Conservation (phyloP, 2,329 filamentous ascomycete species). For the Fusarium aywerte region DNA sequence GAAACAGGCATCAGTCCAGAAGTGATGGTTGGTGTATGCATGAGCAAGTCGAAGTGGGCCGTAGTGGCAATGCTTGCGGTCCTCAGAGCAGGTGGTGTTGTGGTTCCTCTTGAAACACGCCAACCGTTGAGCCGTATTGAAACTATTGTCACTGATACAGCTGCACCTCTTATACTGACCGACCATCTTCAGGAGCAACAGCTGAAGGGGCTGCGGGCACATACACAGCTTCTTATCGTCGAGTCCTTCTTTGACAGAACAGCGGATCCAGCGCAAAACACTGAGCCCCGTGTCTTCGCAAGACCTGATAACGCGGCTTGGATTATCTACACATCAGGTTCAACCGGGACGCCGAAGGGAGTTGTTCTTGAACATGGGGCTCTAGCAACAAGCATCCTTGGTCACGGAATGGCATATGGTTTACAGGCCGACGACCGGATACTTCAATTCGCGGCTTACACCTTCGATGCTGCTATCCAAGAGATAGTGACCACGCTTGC, state of each 20-base stretch:
- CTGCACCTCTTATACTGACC: not conserved
- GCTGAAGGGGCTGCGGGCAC: not conserved
- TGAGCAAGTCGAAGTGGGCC: constrained; percentile 1
- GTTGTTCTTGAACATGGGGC: not conserved
- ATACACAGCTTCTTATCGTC: not conserved
- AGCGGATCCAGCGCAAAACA: not conserved
- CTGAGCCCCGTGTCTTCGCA: not conserved
- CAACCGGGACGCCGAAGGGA: not conserved
- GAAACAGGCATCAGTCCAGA: not conserved
- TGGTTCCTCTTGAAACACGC: not conserved
- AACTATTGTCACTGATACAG: not conserved
- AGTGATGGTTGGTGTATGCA: not conserved
- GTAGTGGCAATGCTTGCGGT: constrained; percentile 1
- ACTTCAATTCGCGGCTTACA: constrained; percentile 2
- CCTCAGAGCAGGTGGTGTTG: not conserved
- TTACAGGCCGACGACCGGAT: not conserved
- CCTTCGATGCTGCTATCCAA: not conserved
- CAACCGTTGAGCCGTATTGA: not conserved
- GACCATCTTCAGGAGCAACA: not conserved
- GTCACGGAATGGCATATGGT: not conserved
- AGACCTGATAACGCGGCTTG: not conserved
- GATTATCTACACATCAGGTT: constrained; percentile 3
- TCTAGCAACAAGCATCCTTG: constrained; percentile 1
- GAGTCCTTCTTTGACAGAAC: not conserved
- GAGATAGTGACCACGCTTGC: not conserved